Percentiles rank a stretch among this genome's conserved stretches.
Evolutionary conservation across 2,329 filamentous ascomycete genomes (phyloP).

Genomic region (Celoporthe dispersa): DNA sequence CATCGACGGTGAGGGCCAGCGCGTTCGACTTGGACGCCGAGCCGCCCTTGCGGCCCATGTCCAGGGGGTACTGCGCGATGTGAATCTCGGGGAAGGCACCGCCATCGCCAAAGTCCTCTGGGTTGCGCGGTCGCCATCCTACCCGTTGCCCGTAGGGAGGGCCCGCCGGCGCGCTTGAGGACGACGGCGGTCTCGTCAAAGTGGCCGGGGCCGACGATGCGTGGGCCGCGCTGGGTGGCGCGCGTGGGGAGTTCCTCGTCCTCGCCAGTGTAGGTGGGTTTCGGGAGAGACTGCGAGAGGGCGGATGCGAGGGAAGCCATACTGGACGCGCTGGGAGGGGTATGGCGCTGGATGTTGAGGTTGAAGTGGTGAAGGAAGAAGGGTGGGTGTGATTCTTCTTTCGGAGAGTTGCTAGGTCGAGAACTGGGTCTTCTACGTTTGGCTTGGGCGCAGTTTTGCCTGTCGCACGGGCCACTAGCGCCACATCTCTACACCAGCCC

Average conservation of each 20-base stretch:
- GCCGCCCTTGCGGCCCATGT: constrained; percentile 84
- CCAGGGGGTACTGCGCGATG: constrained; percentile 91
- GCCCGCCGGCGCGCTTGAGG: constrained; percentile 73
- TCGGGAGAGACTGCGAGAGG: constrained; percentile 79
- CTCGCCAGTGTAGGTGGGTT: constrained; percentile 88
- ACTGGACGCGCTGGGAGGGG: constrained; percentile 30
- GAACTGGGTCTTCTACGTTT: background rate
- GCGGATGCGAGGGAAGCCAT: constrained; percentile 74
- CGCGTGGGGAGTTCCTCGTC: constrained; percentile 78
- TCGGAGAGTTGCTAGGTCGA: background rate
- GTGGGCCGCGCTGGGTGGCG: constrained; percentile 76
- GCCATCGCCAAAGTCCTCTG: constrained; percentile 94
- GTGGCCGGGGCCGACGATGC: constrained; percentile 78
- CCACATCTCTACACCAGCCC: constrained; percentile 1
- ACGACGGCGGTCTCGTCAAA: constrained; percentile 87
- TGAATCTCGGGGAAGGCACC: constrained; percentile 94
- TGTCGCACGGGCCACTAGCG: constrained; percentile 23
- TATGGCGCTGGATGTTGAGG: constrained; percentile 4
- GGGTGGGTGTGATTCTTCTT: background rate
- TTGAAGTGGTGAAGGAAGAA: constrained; percentile 10
- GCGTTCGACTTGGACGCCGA: constrained; percentile 75
- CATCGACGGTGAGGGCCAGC: constrained; percentile 88
- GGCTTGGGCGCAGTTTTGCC: constrained; percentile 13
- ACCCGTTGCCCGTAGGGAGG: constrained; percentile 85
- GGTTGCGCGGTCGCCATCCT: constrained; percentile 86